Evolutionary conservation across 2,329 filamentous ascomycete genomes (phyloP).

Genomic region (Colletotrichum musicola): DNA sequence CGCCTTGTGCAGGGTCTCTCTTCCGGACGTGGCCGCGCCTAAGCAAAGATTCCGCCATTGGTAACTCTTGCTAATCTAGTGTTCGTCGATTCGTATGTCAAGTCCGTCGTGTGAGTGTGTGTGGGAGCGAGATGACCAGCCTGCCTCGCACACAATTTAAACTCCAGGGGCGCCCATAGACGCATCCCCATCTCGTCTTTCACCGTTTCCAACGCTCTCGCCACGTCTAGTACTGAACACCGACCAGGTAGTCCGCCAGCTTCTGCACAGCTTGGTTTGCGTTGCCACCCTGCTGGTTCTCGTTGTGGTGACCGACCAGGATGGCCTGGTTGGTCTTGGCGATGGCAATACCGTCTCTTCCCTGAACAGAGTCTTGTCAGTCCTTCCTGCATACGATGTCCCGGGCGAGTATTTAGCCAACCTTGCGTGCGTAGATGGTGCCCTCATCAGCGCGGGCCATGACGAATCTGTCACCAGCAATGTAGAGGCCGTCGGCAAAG

Average conservation of each 20-base stretch:
- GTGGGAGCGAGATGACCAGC: conserved; percentile 38
- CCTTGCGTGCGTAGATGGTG: conserved; percentile 88
- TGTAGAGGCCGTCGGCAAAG: conserved; percentile 78
- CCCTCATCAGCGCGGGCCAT: conserved; percentile 80
- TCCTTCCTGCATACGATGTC: background rate
- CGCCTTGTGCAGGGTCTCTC: conserved; percentile 7
- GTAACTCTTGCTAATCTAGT: conserved; percentile 39
- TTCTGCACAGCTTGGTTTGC: conserved; percentile 83
- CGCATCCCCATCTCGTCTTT: conserved; percentile 11
- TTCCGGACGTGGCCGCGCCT: conserved; percentile 21
- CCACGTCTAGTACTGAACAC: conserved; percentile 76
- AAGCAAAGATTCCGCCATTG: conserved; percentile 37
- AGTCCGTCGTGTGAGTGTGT: conserved; percentile 28
- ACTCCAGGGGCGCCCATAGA: conserved; percentile 19
- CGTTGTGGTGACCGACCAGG: conserved; percentile 88
- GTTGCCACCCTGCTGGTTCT: conserved; percentile 78
- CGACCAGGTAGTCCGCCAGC: conserved; percentile 88
- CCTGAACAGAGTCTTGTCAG: conserved; percentile 55
- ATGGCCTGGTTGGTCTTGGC: conserved; percentile 91
- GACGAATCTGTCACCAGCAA: conserved; percentile 84
- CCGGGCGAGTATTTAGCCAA: conserved; percentile 53
- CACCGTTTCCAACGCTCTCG: conserved; percentile 24
- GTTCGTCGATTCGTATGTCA: conserved; percentile 40
- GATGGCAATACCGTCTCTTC: conserved; percentile 83
- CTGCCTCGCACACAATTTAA: conserved; percentile 33